phyloP scores from a whole-genome alignment of 108 stramenopile genomes.

The Fragilaria crotonensis region DNA sequence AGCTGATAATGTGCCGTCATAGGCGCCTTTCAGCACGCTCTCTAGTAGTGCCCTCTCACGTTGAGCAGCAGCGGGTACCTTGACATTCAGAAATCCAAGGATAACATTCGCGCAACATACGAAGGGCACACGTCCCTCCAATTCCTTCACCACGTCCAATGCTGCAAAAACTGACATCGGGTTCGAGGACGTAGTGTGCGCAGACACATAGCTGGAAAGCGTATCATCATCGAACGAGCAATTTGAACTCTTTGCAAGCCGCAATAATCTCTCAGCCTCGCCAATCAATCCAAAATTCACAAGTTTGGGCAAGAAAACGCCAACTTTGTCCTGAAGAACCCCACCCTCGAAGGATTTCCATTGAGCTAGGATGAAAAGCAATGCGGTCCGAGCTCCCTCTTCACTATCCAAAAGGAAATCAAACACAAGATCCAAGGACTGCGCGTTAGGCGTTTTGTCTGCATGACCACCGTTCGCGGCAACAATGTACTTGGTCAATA shows the following conservation, averaged over 20 bases:
- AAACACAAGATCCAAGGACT: neutral
- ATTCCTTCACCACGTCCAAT: neutral
- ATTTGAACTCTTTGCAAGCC: neutral
- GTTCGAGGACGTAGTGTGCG: neutral
- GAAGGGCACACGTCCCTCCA: neutral
- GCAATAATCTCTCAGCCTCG: neutral
- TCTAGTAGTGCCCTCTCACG: neutral
- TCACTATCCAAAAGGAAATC: neutral
- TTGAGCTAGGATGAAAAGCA: neutral
- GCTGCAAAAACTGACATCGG: neutral
- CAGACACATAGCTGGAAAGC: neutral
- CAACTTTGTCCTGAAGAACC: neutral
- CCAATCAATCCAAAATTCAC: neutral
- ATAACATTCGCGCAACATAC: neutral
- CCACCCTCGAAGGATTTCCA: neutral
- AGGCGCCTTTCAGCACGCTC: neutral
- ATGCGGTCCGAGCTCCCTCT: neutral
- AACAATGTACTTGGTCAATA: slow-evolving; percentile 3
- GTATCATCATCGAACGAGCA: neutral
- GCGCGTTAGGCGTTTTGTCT: neutral
- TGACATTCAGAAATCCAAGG: neutral
- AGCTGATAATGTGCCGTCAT: neutral
- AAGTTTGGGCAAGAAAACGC: neutral
- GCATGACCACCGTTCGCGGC: neutral
- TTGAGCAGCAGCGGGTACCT: neutral